phyloP scores from a whole-genome alignment of 352 stramenopile species.

The Globisporangium viniferum region DNA sequence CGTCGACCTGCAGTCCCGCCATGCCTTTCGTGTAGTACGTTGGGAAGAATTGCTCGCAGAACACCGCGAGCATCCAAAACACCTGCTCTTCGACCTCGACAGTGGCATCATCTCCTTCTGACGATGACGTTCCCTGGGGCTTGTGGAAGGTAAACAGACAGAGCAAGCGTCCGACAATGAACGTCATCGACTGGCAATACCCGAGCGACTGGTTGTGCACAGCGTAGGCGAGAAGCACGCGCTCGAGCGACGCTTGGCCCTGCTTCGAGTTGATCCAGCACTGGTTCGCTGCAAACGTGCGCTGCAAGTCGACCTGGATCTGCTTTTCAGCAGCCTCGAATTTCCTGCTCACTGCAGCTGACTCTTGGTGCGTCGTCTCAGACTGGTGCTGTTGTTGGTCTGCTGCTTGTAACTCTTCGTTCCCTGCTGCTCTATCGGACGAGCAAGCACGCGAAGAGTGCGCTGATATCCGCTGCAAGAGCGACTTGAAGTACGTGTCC shows the following conservation, averaged over 20 bases:
- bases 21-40: conserved; percentile 67
- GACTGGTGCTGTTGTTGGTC: conserved; percentile 1
- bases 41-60: conserved; percentile 62
- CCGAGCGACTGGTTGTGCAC: conserved; percentile 73
- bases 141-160: conserved; percentile 39
- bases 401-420: not conserved
- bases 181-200: conserved; percentile 91
- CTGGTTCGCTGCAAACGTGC: conserved; percentile 64
- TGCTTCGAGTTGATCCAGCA: conserved; percentile 54
- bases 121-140: not conserved
- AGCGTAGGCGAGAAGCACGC: conserved; percentile 78
- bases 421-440: not conserved
- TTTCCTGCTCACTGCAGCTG: conserved; percentile 1
- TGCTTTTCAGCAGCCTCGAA: conserved; percentile 47
- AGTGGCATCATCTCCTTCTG: not conserved
- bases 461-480: conserved; percentile 17
- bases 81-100: conserved; percentile 36
- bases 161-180: conserved; percentile 74
- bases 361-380: not conserved
- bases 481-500: conserved; percentile 33
- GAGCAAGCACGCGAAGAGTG: not conserved
- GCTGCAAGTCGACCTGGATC: conserved; percentile 63
- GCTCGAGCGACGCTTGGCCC: conserved; percentile 46
- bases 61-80: conserved; percentile 56
- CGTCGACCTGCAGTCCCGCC: conserved; percentile 55